Evolutionary conservation across 1,139 yeast species (phyloP).

Genomic region (Hyphopichia pseudoburtonii): DNA sequence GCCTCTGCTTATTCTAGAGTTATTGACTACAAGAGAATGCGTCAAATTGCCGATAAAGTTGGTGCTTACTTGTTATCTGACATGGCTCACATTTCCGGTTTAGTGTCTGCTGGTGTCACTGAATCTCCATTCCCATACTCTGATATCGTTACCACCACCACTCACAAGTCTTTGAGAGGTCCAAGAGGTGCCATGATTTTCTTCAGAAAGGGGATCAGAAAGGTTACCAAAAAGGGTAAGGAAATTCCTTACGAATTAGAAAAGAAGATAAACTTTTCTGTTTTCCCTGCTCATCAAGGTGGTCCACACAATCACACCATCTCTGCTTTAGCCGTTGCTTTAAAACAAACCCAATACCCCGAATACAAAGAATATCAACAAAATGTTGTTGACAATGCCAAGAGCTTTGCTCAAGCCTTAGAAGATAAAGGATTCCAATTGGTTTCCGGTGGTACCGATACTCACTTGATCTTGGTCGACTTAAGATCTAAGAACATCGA

Average conservation of each 20-base stretch:
- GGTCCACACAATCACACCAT: slow-evolving; percentile 99
- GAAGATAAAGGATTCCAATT: slow-evolving; percentile 66
- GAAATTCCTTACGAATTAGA: slow-evolving; percentile 86
- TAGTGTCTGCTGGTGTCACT: slow-evolving; percentile 89
- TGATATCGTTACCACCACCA: slow-evolving; percentile 94
- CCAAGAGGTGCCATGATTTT: slow-evolving; percentile 99
- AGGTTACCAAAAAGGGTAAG: slow-evolving; percentile 83
- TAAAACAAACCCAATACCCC: slow-evolving; percentile 84
- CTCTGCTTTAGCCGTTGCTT: slow-evolving; percentile 91
- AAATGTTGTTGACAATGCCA: slow-evolving; percentile 79
- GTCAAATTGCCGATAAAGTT: slow-evolving; percentile 84
- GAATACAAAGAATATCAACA: slow-evolving; percentile 85
- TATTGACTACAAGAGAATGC: slow-evolving; percentile 87
- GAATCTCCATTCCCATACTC: slow-evolving; percentile 93
- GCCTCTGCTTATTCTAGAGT: slow-evolving; percentile 94
- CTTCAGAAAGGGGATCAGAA: slow-evolving; percentile 89
- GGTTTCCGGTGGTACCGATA: slow-evolving; percentile 92
- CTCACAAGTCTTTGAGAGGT: slow-evolving; percentile 95
- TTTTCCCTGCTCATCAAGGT: slow-evolving; percentile 99
- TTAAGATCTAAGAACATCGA: slow-evolving; percentile 83
- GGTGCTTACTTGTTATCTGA: slow-evolving; percentile 91
- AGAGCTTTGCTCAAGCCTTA: slow-evolving; percentile 71
- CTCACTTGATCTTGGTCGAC: slow-evolving; percentile 86
- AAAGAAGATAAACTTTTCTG: slow-evolving; percentile 88
- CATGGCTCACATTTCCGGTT: slow-evolving; percentile 97